Conservation (phyloP, 345 rosid species). For the Eucalyptus victrix region DNA sequence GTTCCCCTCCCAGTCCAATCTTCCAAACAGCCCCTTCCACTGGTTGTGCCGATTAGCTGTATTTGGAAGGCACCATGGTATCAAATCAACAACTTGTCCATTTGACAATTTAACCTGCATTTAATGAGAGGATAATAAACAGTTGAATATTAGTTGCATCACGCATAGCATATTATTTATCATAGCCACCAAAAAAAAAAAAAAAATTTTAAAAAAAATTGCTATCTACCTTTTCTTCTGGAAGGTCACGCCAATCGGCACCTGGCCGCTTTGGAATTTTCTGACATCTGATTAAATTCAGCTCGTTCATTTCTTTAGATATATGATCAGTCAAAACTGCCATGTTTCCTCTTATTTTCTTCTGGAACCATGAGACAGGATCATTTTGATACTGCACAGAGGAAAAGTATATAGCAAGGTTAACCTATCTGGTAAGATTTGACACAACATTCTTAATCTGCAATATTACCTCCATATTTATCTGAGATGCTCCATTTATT, state of each 20-base stretch:
- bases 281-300: constrained; percentile 62
- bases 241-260: constrained; percentile 91
- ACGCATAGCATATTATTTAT: not conserved
- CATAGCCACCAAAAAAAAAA: not conserved
- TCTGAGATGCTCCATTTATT: constrained; percentile 50
- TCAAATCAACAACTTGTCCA: constrained; percentile 54
- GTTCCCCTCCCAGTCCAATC: constrained; percentile 90
- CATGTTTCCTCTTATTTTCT: constrained; percentile 44
- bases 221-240: constrained; percentile 43
- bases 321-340: constrained; percentile 56
- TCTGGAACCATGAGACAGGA: constrained; percentile 81
- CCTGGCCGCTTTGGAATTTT: constrained; percentile 78
- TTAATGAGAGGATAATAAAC: not conserved
- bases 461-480: constrained; percentile 28
- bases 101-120: constrained; percentile 48
- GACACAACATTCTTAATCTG: not conserved
- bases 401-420: not conserved
- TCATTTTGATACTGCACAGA: constrained; percentile 38
- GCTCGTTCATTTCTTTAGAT: constrained; percentile 72
- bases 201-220: not conserved
- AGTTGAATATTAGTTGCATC: not conserved
- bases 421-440: not conserved
- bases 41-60: constrained; percentile 66
- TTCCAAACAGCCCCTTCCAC: constrained; percentile 89
- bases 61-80: constrained; percentile 80